Percentiles rank a stretch among this genome's conserved stretches.
Evolutionary conservation across 2,329 filamentous ascomycete genomes (phyloP).

Genomic region (Penicillium sp.): DNA sequence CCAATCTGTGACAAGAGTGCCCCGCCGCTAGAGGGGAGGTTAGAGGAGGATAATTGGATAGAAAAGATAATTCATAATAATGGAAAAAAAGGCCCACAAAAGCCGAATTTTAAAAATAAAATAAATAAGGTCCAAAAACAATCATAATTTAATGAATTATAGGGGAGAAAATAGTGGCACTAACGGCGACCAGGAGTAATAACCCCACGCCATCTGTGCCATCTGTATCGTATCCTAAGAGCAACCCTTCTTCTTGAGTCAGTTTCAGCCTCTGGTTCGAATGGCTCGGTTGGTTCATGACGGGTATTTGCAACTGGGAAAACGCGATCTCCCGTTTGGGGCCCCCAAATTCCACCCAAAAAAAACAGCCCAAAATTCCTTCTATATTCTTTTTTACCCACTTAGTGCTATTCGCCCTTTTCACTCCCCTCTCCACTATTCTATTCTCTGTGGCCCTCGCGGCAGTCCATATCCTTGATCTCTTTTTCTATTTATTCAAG

Average conservation of each 20-base stretch:
- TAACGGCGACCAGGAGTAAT: slow-evolving; percentile 5
- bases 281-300: slow-evolving; percentile 11
- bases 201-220: slow-evolving; percentile 10
- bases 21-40: neutral
- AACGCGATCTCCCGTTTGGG: slow-evolving; percentile 15
- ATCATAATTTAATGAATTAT: slow-evolving; percentile 9
- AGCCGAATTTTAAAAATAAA: slow-evolving; percentile 12
- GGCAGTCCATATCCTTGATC: neutral
- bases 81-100: slow-evolving; percentile 6
- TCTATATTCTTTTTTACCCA: slow-evolving; percentile 3
- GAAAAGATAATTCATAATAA: slow-evolving; percentile 15
- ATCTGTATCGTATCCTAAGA: slow-evolving; percentile 25
- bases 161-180: slow-evolving; percentile 18
- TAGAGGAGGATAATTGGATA: slow-evolving; percentile 18
- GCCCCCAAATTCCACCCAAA: neutral
- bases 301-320: slow-evolving; percentile 29
- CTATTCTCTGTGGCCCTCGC: neutral
- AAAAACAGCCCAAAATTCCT: neutral
- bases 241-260: slow-evolving; percentile 27
- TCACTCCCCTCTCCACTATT: neutral
- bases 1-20: neutral
- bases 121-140: slow-evolving; percentile 8
- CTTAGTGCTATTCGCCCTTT: neutral
- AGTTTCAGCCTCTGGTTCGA: slow-evolving; percentile 35
- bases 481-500: slow-evolving; percentile 9